These are phyloP conservation scores for Citrus maxima DNA, from an alignment of 345 rosid species.

Conservation along the genomic window DNA sequence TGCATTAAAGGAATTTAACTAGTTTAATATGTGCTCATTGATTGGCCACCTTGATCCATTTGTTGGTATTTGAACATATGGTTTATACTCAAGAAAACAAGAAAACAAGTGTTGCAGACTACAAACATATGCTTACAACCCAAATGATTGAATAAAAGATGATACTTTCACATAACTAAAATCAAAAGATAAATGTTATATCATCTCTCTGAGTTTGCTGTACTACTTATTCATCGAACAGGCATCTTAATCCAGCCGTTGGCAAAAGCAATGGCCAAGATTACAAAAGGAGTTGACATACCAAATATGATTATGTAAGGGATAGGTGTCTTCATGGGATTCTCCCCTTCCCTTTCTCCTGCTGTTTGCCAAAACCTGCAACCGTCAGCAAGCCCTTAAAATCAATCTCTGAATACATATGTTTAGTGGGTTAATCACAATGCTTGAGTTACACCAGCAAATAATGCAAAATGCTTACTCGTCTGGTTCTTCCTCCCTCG, in stretches of 20 bases:
- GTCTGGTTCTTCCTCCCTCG: conserved; percentile 87
- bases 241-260: conserved; percentile 97
- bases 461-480: conserved; percentile 40
- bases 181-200: not conserved
- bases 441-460: not conserved
- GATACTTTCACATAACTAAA: not conserved
- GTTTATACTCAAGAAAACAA: not conserved
- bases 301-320: conserved; percentile 88
- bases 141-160: not conserved
- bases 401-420: not conserved
- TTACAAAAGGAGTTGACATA: conserved; percentile 90
- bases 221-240: conserved; percentile 39
- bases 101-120: conserved; percentile 5
- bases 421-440: not conserved
- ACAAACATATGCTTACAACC: conserved; percentile 11
- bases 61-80: not conserved
- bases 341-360: conserved; percentile 93
- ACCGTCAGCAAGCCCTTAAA: not conserved
- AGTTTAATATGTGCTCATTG: not conserved
- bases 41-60: not conserved
- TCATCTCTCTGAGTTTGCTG: not conserved
- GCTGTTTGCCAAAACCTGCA: conserved; percentile 90
- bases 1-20: not conserved
- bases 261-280: conserved; percentile 86
- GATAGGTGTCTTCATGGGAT: conserved; percentile 89